Evolutionary conservation across 2,329 filamentous ascomycete species (phyloP).

Genomic region (Cladophialophora bantiana): DNA sequence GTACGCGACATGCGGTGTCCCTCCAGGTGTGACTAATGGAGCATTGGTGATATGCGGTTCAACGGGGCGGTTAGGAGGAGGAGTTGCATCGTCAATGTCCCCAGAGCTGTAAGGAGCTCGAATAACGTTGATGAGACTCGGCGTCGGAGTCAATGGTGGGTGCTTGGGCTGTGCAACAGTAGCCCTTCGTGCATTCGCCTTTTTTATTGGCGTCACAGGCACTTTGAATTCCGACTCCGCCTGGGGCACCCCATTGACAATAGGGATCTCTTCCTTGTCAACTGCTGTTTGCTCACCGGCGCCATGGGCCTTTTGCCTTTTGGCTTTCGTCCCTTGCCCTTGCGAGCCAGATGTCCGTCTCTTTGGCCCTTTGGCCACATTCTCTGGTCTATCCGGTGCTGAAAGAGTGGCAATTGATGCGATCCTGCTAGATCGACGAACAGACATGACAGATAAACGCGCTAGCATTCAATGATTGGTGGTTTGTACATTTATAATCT

Average conservation of each 20-base stretch:
- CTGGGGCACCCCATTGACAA: slow-evolving; percentile 19
- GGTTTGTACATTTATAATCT: slow-evolving; percentile 1
- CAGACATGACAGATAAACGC: slow-evolving; percentile 29
- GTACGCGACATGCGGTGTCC: slow-evolving; percentile 57
- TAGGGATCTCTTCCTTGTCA: slow-evolving; percentile 3
- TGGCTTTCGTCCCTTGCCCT: slow-evolving; percentile 24
- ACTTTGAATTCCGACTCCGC: slow-evolving; percentile 36
- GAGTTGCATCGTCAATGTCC: slow-evolving; percentile 50
- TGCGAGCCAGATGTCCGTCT: slow-evolving; percentile 34
- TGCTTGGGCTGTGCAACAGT: slow-evolving; percentile 41
- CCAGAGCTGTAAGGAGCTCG: slow-evolving; percentile 52
- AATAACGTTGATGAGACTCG: slow-evolving; percentile 57
- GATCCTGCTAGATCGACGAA: slow-evolving; percentile 36
- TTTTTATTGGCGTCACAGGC: slow-evolving; percentile 43
- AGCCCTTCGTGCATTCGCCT: slow-evolving; percentile 41
- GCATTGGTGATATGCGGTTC: slow-evolving; percentile 58
- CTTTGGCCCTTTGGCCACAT: slow-evolving; percentile 27
- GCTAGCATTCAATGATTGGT: slow-evolving; percentile 29
- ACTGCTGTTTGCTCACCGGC: neutral
- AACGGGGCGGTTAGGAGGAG: slow-evolving; percentile 53
- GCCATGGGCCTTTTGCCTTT: slow-evolving; percentile 31
- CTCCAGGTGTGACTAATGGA: slow-evolving; percentile 56
- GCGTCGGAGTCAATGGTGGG: slow-evolving; percentile 58
- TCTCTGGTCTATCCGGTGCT: neutral
- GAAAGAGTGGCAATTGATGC: slow-evolving; percentile 10